Evolutionary conservation across 2,329 filamentous ascomycete genomes (phyloP), one percentile per base, ranked within the genome.

Genomic region (Daldinia sp.): DNA sequence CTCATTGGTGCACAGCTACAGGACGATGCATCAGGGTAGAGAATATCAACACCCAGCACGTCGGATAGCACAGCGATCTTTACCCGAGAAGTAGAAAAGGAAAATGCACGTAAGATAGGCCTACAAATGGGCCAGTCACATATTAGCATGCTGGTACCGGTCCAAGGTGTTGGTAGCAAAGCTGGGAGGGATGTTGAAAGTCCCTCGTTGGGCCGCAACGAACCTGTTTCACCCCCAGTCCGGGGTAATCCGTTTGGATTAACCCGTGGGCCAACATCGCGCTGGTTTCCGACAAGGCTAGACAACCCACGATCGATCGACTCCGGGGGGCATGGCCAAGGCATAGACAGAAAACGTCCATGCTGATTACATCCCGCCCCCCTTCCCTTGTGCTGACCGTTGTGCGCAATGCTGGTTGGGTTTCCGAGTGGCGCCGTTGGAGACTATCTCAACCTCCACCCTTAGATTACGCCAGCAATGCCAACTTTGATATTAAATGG

Each of bases 181-280:
- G 42, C 10, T 33, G 26, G 42, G 41, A 26, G 2, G 51, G 59
- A 30, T 39, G 41, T 61, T 61, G 59, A 68, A 65, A 68, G 20
- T 68, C 44, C 51, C 55, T 70, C 68, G 60, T 70, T 68, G 55
- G 68, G 62, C 65, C 59, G 65, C 65, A 65, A 68, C 56, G 12
- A 33, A 20, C 28, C 37, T 65, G 68, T 70, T 70, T 65, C 68
- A n/a, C 42, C 61, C 44, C 44, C 44, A 51, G 46, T 46, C 62
- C 51, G 65, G 65, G 59, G 62, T 58, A 42, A 26, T 63, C 59
- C 37, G 58, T 56, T 39, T 46, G 60, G 18, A 35, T 54, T 54
- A 42, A 51, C 56, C 56, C 15, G 60, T 42, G 35, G 57, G 48
- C 54, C 15, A 58, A 28, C 42, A 60, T 53, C 60, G 50, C 60